Evolutionary conservation across 1,284 basidiomycete genomes (phyloP), one percentile per base, ranked within the genome.

Genomic region (Hemileia vastatrix): DNA sequence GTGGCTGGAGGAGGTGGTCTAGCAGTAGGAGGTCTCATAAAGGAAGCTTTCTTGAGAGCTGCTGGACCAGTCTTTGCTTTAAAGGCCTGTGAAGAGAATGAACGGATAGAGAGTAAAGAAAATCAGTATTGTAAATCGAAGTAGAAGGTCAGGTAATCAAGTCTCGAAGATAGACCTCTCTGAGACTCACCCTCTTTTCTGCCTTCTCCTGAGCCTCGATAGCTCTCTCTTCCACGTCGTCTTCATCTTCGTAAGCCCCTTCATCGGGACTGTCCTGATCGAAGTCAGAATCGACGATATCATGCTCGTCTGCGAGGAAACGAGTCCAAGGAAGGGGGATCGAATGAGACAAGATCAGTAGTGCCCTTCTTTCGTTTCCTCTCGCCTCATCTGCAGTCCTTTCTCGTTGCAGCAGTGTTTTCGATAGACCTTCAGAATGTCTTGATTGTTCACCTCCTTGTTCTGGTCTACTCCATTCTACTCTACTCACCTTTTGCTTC

Each of bases 261-360:
- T 70, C 72, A 40, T 71, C 67, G 8, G 66, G 65, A 48, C 66
- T 67, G 21, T 67, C 65, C 11, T 66, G 65, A 54, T 69, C 72
- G 56, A 74, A 74, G 59, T 74, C 72, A 9, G 67, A 69, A 50
- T 74, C 72, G 2, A 74, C 66, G 19, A 67, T 66, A 50, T 73
- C 72, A 15, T 69, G 64, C 52, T 69, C 67, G 52, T 55, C 40
- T 43, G 24, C 11, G 15, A 13, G 27, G 18, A 33, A 33, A 36
- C 5, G n/a, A 24, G 8, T 44, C 13, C 23, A 5, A 36, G 24
- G 33, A n/a, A 18, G 31, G 8, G 31, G 36, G 15, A 9, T 40
- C 15, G 36, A 15, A 40, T 40, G 36, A 40, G 36, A 47, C 18
- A 47, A 47, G 21, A 47, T 47, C 18, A 47, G 45, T 23, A 47